These are phyloP conservation scores for Tuber indicum DNA, from an alignment of 495 filamentous ascomycete genomes.

Conservation along the genomic window DNA sequence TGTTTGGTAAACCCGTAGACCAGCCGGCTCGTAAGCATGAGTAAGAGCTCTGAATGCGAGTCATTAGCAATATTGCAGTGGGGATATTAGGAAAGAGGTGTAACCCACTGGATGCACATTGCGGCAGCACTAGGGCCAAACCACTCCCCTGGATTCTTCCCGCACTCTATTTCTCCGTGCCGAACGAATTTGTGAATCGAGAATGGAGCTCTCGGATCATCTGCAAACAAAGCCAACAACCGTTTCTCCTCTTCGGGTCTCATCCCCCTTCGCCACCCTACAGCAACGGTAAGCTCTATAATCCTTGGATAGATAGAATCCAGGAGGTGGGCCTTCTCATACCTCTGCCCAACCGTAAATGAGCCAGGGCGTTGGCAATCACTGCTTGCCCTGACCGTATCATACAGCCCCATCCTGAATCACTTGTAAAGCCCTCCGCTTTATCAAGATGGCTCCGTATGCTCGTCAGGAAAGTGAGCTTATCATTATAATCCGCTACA, in stretches of 20 bases:
- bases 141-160: constrained; percentile 95
- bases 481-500: constrained; percentile 61
- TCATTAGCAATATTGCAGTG: neutral
- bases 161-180: constrained; percentile 79
- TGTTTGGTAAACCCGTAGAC: constrained; percentile 76
- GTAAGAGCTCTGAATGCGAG: constrained; percentile 58
- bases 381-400: constrained; percentile 93
- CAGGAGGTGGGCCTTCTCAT: constrained; percentile 39
- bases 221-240: constrained; percentile 79
- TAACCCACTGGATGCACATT: constrained; percentile 81
- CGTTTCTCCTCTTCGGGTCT: constrained; percentile 57
- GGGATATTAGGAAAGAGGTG: neutral
- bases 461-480: constrained; percentile 78
- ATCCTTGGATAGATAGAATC: constrained; percentile 1
- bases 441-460: constrained; percentile 76
- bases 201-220: constrained; percentile 77
- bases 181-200: constrained; percentile 93
- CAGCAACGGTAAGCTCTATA: constrained; percentile 28
- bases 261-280: constrained; percentile 74
- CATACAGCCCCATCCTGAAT: constrained; percentile 99
- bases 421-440: constrained; percentile 72
- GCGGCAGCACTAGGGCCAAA: constrained; percentile 98
- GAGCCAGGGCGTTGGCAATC: constrained; percentile 72
- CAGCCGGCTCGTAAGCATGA: constrained; percentile 51
- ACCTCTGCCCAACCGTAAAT: constrained; percentile 74